Conservation (phyloP, 2,329 filamentous ascomycete genomes). For the Colletotrichum orchidophilum region DNA sequence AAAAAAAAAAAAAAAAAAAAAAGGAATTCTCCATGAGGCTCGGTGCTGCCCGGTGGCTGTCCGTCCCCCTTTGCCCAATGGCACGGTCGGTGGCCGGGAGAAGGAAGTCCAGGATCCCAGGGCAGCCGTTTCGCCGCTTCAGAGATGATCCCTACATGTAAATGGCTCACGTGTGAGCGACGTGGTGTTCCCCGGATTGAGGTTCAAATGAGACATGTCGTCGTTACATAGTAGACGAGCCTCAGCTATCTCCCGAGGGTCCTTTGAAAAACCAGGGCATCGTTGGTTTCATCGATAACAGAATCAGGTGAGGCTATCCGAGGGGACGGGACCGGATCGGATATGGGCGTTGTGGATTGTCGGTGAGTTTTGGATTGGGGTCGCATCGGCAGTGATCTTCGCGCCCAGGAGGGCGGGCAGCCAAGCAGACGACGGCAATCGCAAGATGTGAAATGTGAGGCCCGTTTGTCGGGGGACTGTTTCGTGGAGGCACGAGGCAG, state of each 20-base stretch:
- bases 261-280: neutral
- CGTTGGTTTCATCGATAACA: conserved; percentile 16
- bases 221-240: conserved; percentile 27
- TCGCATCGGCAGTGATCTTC: conserved; percentile 19
- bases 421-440: neutral
- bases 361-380: conserved; percentile 31
- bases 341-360: conserved; percentile 20
- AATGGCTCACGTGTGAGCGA: conserved; percentile 20
- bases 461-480: neutral
- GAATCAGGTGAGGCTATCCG: conserved; percentile 5
- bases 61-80: neutral
- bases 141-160: conserved; percentile 21
- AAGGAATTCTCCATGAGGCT: neutral
- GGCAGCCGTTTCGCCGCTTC: conserved; percentile 7
- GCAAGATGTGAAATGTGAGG: neutral
- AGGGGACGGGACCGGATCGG: conserved; percentile 1
- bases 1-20: neutral
- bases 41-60: neutral
- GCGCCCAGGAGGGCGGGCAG: neutral
- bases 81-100: neutral
- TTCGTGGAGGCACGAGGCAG: neutral
- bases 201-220: conserved; percentile 22
- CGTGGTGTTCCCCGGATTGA: conserved; percentile 31
- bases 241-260: conserved; percentile 16
- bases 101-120: conserved; percentile 7